Base-by-base conservation (phyloP, 768 basidiomycete species). In the Termitomyces bulborhizus region DNA sequence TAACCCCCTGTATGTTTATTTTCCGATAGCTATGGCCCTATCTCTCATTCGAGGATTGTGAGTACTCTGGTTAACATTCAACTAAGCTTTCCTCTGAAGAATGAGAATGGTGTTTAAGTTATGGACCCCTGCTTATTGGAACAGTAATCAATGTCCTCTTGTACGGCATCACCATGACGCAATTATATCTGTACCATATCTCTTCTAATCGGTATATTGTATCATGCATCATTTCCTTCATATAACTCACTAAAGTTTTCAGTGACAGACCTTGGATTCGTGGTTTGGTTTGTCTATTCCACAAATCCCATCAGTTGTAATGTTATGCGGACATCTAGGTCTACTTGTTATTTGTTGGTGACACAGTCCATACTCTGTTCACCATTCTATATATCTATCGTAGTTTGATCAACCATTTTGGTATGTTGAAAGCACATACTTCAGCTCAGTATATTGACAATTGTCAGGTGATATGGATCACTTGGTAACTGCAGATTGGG, bases 81-180 rank as follows among this genome's bases (percentile, higher is more conserved):
- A 34, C 34, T 2, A 13, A 12, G 34, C 34, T 15, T 59, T 31
- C 26, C 34, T 55, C 29, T 40, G 27, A 31, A 18, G 21, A 41
- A 12, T n/a, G n/a, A 4, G 12, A 12, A 7, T 40, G 15, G 6
- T 9, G 15, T 8, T 12, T 9, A 46, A 81, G 80, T 3, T 76
- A 78, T 62, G 77, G 77, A 29, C 76, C 76, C n/a, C 76, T 79
- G 65, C 69, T 80, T 59, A 71, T 80, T 46, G 79, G 78, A n/a
- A 70, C 73, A 51, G 62, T 71, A 13, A 61, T 80, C 64, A 80
- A 79, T 56, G 62, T 78, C n/a, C 53, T 78, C 12, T 68, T 80
- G 12, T 78, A 76, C 56, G 79, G 78, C 2, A 74, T 80, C 41
- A 79, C 78, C 74, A 72, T 76, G 45, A 72, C 72, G 0, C 75